Base-by-base conservation (phyloP, 148 eudicot genomes). In the Suaeda aralocaspica region DNA sequence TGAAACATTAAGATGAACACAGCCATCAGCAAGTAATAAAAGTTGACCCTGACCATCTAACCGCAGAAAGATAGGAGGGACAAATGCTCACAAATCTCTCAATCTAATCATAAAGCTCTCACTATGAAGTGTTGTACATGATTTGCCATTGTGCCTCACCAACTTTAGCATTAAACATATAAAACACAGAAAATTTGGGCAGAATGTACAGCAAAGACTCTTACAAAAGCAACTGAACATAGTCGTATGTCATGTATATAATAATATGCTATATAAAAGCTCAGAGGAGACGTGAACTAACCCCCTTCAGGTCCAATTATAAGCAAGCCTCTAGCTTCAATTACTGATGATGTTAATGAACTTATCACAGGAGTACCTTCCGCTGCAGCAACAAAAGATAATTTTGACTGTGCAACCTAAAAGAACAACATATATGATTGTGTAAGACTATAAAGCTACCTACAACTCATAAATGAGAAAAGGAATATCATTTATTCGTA, bases 231-330 rank as follows among this genome's bases (percentile, higher is more conserved):
- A 22, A 57, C n/a, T 28, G 10, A 30, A 39, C 21, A 61, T 10
- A 31, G 25, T 45, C 22, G 21, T 44, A 18, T 22, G 26, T 26
- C 19, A 64, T 29, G 0, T 14, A 41, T 11, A 44, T 14, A 28
- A 50, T 21, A 68, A 18, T 70, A 33, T 22, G 50, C 45, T 14
- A 66, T 19, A 34, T 42, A 16, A 51, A 72, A 6, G 4, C 9
- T 12, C n/a, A 16, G 73, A 46, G n/a, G 50, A 45, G 49, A 29
- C 36, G 28, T 31, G 56, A 31, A 79, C 94, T 84, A 78, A 90
- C 97, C 98, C 74, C 98, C 98, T 94, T 94, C 98, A 18, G 98
- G 98, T 72, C 98, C 98, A 79, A 94, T 84, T 64, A 94, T 87
- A 55, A 94, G 75, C 42, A 82, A 78, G 45, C 98, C 96, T 55